Evolutionary conservation across 176 grass and related monocot species (phyloP).

Genomic region (Oryza brachyantha): DNA sequence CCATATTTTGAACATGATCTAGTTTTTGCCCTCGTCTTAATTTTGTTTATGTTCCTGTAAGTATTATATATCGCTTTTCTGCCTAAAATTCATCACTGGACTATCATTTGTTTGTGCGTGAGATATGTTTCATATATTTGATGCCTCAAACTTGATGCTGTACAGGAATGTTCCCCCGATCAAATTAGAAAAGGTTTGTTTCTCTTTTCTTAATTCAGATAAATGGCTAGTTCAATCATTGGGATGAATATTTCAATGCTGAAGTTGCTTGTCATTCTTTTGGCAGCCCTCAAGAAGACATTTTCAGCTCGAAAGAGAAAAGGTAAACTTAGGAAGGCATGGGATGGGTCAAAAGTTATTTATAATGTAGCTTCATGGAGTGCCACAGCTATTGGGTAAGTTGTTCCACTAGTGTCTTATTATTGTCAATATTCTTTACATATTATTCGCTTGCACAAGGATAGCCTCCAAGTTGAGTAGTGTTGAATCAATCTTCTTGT

Average conservation of each 20-base stretch:
- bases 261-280: background rate
- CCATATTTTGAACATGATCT: background rate
- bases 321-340: conserved; percentile 70
- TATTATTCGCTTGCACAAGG: background rate
- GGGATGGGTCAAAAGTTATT: conserved; percentile 77
- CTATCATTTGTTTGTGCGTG: background rate
- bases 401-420: background rate
- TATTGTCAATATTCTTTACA: background rate
- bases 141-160: conserved; percentile 32
- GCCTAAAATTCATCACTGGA: background rate
- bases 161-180: conserved; percentile 79
- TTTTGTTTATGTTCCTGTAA: background rate
- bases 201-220: background rate
- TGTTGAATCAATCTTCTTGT: background rate
- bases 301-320: conserved; percentile 78
- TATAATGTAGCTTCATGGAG: conserved; percentile 92
- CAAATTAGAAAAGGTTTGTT: conserved; percentile 63
- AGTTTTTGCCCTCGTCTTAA: background rate
- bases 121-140: conserved; percentile 23
- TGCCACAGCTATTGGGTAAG: conserved; percentile 84
- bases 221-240: background rate
- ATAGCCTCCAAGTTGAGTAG: background rate
- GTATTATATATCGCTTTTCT: background rate
- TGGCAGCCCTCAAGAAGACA: conserved; percentile 67
- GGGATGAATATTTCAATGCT: conserved; percentile 10